A percentile compares a stretch with the other conserved stretches of the same genome.
These are phyloP conservation scores for Barnettozyma sp. DNA, from an alignment of 805 yeast species.

Conservation along the genomic window DNA sequence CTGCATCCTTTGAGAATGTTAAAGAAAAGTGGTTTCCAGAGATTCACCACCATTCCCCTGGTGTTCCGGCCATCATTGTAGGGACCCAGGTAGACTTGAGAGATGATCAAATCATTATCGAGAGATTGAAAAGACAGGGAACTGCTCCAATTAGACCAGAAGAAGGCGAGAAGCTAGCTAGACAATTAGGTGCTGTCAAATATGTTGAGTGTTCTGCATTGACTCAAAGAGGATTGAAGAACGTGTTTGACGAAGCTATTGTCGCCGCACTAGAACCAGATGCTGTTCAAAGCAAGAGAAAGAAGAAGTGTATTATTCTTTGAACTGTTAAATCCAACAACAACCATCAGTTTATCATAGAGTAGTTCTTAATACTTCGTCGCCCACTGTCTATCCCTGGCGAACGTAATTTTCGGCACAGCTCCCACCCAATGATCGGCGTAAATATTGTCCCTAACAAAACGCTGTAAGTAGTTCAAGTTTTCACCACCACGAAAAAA, in stretches of 20 bases:
- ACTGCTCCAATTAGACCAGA: constrained; percentile 79
- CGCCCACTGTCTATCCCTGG: no score
- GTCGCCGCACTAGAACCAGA: constrained; percentile 98
- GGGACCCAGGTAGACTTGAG: constrained; percentile 96
- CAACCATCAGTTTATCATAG: no score
- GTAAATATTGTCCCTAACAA: no score
- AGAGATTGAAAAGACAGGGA: constrained; percentile 85
- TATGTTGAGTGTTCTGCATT: constrained; percentile 97
- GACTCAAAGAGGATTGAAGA: constrained; percentile 93
- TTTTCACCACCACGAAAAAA: no score
- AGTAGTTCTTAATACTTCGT: no score
- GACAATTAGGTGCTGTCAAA: constrained; percentile 90
- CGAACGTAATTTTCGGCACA: no score
- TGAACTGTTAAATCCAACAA: no score
- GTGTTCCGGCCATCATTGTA: constrained; percentile 93
- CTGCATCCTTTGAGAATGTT: constrained; percentile 95
- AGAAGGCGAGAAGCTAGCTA: constrained; percentile 88
- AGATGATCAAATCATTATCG: constrained; percentile 85
- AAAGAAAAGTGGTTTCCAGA: constrained; percentile 99
- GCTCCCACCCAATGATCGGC: no score
- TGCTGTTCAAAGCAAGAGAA: constrained; percentile 70
- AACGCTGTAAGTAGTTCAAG: no score
- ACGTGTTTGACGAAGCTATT: constrained; percentile 97
- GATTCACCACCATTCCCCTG: constrained; percentile 97
- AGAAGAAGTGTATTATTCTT: constrained; percentile 73